Percentiles rank a stretch among this genome's conserved stretches.
These are phyloP conservation scores for Coemansia sp. DNA, from an alignment of 192 early-diverging fungal genomes.

Conservation along the genomic window DNA sequence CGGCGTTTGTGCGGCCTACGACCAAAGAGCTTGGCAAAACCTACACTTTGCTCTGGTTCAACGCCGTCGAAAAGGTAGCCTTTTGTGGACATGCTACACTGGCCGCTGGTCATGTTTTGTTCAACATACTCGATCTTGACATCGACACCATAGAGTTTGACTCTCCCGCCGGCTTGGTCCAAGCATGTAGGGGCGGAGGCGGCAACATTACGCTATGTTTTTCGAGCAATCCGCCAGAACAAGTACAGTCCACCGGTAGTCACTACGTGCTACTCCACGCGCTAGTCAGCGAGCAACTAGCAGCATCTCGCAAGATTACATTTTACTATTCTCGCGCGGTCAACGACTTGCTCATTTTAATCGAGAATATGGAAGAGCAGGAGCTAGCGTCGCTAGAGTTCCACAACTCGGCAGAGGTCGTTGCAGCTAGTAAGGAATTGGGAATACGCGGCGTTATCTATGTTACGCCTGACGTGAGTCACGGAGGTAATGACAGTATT, in stretches of 20 bases:
- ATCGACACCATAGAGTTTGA: slow-evolving; percentile 4
- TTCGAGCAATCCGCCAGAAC: slow-evolving; percentile 7
- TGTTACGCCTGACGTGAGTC: slow-evolving; percentile 3
- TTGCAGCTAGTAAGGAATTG: slow-evolving; percentile 8
- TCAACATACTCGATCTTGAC: slow-evolving; percentile 17
- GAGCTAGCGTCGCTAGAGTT: slow-evolving; percentile 1
- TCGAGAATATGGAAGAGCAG: slow-evolving; percentile 7
- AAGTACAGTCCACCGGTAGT: background rate
- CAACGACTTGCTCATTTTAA: slow-evolving; percentile 12
- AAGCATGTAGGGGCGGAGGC: background rate
- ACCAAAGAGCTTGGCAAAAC: background rate
- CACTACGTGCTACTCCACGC: slow-evolving; percentile 7
- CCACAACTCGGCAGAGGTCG: background rate
- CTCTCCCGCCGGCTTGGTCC: slow-evolving; percentile 13
- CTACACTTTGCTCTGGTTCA: slow-evolving; percentile 29
- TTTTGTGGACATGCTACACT: slow-evolving; percentile 17
- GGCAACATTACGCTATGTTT: background rate
- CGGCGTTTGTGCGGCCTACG: slow-evolving; percentile 45
- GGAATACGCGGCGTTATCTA: slow-evolving; percentile 16
- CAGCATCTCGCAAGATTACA: background rate
- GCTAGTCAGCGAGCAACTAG: slow-evolving; percentile 6
- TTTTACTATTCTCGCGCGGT: slow-evolving; percentile 13
- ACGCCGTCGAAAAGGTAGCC: background rate
- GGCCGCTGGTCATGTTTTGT: slow-evolving; percentile 37
- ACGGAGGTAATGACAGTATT: slow-evolving; percentile 19